phyloP scores from a whole-genome alignment of 148 eudicot genomes.

The Vaccinium corymbosum region DNA sequence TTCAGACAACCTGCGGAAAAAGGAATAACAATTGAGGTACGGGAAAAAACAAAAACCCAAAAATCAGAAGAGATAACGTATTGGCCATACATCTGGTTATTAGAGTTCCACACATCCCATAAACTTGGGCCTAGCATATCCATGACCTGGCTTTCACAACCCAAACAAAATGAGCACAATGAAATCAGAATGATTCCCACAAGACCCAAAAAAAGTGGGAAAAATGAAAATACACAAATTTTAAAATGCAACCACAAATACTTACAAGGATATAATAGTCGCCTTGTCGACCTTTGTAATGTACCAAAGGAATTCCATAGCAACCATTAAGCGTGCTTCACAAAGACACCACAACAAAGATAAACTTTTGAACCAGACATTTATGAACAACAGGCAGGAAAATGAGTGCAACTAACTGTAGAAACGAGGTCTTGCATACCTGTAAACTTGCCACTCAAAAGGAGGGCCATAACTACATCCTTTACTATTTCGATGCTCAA shows the following conservation, averaged over 20 bases:
- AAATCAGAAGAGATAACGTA: not conserved
- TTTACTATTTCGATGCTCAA: conserved; percentile 44
- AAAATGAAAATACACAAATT: not conserved
- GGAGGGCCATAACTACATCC: conserved; percentile 54
- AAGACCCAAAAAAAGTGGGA: not conserved
- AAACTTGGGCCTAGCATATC: conserved; percentile 43
- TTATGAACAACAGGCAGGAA: not conserved
- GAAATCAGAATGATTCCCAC: not conserved
- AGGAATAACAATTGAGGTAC: conserved; percentile 5
- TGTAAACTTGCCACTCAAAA: conserved; percentile 52
- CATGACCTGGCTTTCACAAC: conserved; percentile 30
- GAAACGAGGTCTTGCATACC: conserved; percentile 16
- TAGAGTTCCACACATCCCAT: conserved; percentile 43
- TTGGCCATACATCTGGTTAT: conserved; percentile 30
- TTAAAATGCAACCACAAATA: not conserved
- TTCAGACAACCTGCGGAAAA: conserved; percentile 41
- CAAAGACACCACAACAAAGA: not conserved
- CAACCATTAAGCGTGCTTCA: conserved; percentile 74
- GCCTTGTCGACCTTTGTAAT: conserved; percentile 74
- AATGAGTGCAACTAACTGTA: not conserved
- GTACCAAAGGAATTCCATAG: conserved; percentile 73
- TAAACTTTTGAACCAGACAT: not conserved
- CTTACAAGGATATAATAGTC: conserved; percentile 61
- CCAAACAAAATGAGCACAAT: not conserved
- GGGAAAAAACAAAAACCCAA: not conserved